Base-by-base conservation (phyloP, 192 early-diverging fungal genomes). In the Gonapodya prolifera region DNA sequence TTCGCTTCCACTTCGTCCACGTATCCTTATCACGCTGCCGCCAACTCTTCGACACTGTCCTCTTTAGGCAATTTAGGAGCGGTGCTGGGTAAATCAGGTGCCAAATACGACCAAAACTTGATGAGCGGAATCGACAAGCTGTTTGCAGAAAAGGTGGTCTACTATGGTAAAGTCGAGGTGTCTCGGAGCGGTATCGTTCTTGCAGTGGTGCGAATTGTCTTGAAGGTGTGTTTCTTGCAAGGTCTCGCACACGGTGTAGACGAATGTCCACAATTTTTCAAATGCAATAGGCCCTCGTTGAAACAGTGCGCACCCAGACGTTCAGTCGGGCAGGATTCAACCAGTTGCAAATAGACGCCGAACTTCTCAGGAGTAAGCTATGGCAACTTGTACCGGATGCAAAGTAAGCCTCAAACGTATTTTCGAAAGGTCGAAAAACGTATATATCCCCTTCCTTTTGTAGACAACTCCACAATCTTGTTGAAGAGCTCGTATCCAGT, bases 291-390 rank as follows among this genome's bases (percentile, higher is more conserved):
- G 77, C 80, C 69, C 82, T 80, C 69, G 35, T 87, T 33, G 92
- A 94, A 78, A 81, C 83, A 1, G 79, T 91, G 1, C 76, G 91
- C 33, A 77, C 83, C 30, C 79, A 84, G 70, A 85, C 86, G 1
- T 83, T 92, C 28, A 79, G 81, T 23, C 79, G 82, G 13, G 75
- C 70, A 18, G 85, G 83, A 18, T 91, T 91, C 77, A 86, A 89
- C 76, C 88, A 90, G 79, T 76, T 92, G 17, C 92, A 92, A 80
- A 75, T 91, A 0, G 92, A 94, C 83, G 84, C 84, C 0, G 91
- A 91, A 77, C 86, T 78, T 18, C 36, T 86, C 35, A 79, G 79
- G 35, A 16, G n/a, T 1, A 74, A 78, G 30, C n/a, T 81, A 34
- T 80, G 77, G 77, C 1, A n/a, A 35, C 78, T 70, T 34, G 84